Evolutionary conservation across 2,329 filamentous ascomycete species (phyloP).

Genomic region (Aotearoamyces nothofagi): DNA sequence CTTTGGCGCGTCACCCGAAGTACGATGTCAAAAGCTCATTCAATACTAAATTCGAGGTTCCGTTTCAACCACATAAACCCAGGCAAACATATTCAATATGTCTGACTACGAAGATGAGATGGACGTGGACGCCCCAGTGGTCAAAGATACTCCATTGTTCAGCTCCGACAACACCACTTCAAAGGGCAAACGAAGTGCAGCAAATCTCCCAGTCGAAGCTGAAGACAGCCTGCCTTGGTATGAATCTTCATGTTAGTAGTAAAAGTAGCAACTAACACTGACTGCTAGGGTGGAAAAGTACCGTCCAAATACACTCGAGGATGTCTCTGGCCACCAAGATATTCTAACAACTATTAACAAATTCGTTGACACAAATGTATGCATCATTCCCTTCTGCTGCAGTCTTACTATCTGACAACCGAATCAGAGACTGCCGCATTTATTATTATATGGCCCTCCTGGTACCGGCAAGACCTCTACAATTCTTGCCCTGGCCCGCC

Average conservation of each 20-base stretch:
- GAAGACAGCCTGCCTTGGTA: conserved; percentile 91
- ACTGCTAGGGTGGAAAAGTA: conserved; percentile 85
- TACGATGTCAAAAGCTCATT: no score
- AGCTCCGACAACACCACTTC: conserved; percentile 55
- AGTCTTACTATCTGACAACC: conserved; percentile 3
- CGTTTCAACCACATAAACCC: no score
- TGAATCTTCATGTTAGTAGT: conserved; percentile 12
- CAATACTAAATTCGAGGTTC: no score
- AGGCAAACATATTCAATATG: no score
- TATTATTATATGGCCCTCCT: conserved; percentile 90
- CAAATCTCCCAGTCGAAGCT: conserved; percentile 85
- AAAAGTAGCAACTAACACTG: no score
- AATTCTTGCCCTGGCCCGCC: conserved; percentile 77
- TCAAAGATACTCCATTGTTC: conserved; percentile 44
- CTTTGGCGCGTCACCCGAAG: no score
- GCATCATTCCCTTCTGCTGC: conserved; percentile 4
- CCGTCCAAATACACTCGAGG: conserved; percentile 70
- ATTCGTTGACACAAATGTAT: conserved; percentile 80
- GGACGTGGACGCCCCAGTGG: conserved; percentile 45
- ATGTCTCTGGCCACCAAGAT: conserved; percentile 94
- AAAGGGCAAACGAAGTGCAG: conserved; percentile 84
- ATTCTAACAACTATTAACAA: conserved; percentile 96
- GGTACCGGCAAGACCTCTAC: conserved; percentile 98
- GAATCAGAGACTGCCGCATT: conserved; percentile 64
- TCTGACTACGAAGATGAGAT: conserved; percentile 49